A percentile compares a stretch with the other conserved stretches of the same genome.
These are phyloP conservation scores for Aspergillus olivimuriae DNA, from an alignment of 495 filamentous ascomycete genomes.

Conservation along the genomic window DNA sequence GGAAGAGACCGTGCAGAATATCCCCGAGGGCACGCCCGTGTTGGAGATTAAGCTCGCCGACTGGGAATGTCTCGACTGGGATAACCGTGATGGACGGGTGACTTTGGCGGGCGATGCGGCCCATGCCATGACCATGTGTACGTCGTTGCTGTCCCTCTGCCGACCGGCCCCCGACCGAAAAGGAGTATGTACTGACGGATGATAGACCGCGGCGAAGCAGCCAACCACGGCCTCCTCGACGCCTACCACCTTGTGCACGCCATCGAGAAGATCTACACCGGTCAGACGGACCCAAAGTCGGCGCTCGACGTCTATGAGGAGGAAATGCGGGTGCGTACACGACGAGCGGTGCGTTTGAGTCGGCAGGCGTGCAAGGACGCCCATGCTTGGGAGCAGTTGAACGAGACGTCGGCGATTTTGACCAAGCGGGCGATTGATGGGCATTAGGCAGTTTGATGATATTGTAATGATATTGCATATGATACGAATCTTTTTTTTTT, in stretches of 20 bases:
- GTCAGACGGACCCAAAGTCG: conserved; percentile 11
- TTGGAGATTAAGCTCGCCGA: conserved; percentile 48
- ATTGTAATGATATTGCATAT: too few species aligned
- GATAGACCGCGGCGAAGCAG: conserved; percentile 46
- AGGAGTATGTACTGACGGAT: not conserved
- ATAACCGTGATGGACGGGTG: conserved; percentile 41
- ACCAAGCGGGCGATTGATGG: conserved; percentile 16
- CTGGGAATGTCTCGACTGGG: conserved; percentile 38
- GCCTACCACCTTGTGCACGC: conserved; percentile 21
- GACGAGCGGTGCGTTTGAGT: conserved; percentile 47
- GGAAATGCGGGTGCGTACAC: conserved; percentile 42
- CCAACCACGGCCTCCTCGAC: conserved; percentile 51
- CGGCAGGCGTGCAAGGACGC: conserved; percentile 55
- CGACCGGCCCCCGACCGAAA: too few species aligned
- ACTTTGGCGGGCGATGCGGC: conserved; percentile 54
- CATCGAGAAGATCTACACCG: conserved; percentile 13
- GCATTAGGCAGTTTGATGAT: not conserved
- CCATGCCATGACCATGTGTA: conserved; percentile 59
- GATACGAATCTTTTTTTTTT: too few species aligned
- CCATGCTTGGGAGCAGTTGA: conserved; percentile 42
- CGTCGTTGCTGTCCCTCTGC: conserved; percentile 8
- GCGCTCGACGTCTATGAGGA: conserved; percentile 47
- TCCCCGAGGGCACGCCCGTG: conserved; percentile 38
- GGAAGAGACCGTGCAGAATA: conserved; percentile 26
- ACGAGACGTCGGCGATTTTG: conserved; percentile 23